phyloP scores from a whole-genome alignment of 331 rosid species.

The Pyrus hybrid region DNA sequence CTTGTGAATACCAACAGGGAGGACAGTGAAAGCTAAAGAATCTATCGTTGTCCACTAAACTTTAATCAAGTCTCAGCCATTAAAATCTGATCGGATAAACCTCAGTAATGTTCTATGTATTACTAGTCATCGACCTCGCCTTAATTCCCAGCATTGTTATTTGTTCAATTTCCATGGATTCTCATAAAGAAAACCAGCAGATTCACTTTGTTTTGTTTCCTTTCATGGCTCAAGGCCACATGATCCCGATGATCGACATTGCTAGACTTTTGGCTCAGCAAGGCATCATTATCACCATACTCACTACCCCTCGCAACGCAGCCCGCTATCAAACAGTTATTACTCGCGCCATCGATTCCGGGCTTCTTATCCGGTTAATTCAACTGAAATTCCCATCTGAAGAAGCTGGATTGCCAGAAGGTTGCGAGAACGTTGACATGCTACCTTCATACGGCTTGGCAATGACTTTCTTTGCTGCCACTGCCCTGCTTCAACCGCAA shows the following conservation, averaged over 20 bases:
- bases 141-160: too few species aligned
- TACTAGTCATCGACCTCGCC: too few species aligned
- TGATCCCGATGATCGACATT: conserved; percentile 21
- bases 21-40: too few species aligned
- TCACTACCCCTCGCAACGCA: conserved; percentile 14
- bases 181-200: not conserved
- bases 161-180: not conserved
- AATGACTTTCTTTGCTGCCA: not conserved
- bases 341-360: not conserved
- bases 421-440: conserved; percentile 5
- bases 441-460: not conserved
- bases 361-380: conserved; percentile 12
- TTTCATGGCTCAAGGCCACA: conserved; percentile 20
- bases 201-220: conserved; percentile 22
- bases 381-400: conserved; percentile 9
- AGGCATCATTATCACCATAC: not conserved
- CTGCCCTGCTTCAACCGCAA: not conserved
- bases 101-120: too few species aligned
- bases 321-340: conserved; percentile 6
- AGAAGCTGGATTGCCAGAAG: conserved; percentile 6
- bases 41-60: too few species aligned
- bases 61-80: too few species aligned
- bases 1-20: too few species aligned
- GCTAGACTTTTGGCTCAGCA: conserved; percentile 10
- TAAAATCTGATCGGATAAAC: too few species aligned